phyloP scores from a whole-genome alignment of 176 grass and related monocot genomes.

The Phoenix roebelenii region DNA sequence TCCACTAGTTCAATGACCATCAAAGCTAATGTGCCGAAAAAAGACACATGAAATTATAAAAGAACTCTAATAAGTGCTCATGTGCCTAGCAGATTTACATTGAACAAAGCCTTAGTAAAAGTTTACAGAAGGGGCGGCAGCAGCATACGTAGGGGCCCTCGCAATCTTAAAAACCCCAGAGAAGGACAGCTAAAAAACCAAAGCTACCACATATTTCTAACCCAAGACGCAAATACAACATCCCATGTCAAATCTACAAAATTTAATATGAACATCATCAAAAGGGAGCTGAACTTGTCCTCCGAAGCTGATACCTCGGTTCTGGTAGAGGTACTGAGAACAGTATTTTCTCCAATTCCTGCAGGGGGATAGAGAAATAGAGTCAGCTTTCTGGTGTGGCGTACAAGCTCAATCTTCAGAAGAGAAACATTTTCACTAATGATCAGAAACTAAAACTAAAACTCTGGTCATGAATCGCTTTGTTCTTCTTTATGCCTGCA shows the following conservation, averaged over 20 bases:
- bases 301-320: slow-evolving; percentile 11
- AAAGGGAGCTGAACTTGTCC: not conserved
- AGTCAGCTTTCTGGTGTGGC: no score
- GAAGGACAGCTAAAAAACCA: slow-evolving; percentile 22
- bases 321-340: not conserved
- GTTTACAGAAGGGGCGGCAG: not conserved
- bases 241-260: not conserved
- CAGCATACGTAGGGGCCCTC: slow-evolving; percentile 25
- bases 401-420: no score
- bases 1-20: no score
- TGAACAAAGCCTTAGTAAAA: slow-evolving; percentile 26
- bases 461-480: no score
- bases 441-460: no score
- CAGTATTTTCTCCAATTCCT: slow-evolving; percentile 5
- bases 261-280: not conserved
- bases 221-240: slow-evolving; percentile 9
- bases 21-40: not conserved
- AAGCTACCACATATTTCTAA: slow-evolving; percentile 35
- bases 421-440: no score
- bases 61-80: slow-evolving; percentile 19
- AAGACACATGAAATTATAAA: slow-evolving; percentile 17
- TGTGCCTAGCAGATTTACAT: slow-evolving; percentile 32
- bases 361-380: not conserved
- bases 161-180: slow-evolving; percentile 27
- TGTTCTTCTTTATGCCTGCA: no score